Conservation (phyloP, 176 grass and related monocot species). For the Dendrocalamus sinicus region DNA sequence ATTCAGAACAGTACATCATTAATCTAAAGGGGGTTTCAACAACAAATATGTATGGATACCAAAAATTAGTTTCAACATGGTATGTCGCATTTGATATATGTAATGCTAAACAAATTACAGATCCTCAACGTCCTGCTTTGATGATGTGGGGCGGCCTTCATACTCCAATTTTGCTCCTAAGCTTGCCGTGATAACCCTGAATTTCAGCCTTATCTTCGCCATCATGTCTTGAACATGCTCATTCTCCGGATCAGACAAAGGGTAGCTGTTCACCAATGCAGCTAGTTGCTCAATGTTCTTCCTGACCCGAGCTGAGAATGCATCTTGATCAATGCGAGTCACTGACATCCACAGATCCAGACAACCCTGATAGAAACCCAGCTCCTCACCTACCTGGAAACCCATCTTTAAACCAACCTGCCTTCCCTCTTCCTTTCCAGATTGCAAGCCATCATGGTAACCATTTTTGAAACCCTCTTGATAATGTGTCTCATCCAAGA, state of each 20-base stretch:
- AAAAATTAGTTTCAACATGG: slow-evolving; percentile 14
- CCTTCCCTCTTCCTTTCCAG: slow-evolving; percentile 72
- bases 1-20: not conserved
- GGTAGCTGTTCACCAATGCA: slow-evolving; percentile 56
- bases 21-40: not conserved
- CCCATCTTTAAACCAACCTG: slow-evolving; percentile 75
- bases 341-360: slow-evolving; percentile 68
- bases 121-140: slow-evolving; percentile 53
- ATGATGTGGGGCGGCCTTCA: slow-evolving; percentile 57
- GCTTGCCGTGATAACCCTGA: slow-evolving; percentile 69
- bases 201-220: slow-evolving; percentile 75
- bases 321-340: slow-evolving; percentile 47
- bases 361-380: slow-evolving; percentile 84
- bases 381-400: slow-evolving; percentile 73
- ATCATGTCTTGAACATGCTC: slow-evolving; percentile 63
- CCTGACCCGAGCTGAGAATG: slow-evolving; percentile 61
- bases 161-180: slow-evolving; percentile 71
- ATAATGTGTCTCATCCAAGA: slow-evolving; percentile 73
- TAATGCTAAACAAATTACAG: slow-evolving; percentile 39
- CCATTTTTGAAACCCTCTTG: slow-evolving; percentile 72
- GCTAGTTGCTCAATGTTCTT: slow-evolving; percentile 71
- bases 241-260: slow-evolving; percentile 67
- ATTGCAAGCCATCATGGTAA: slow-evolving; percentile 62
- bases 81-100: not conserved
- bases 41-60: not conserved